A percentile compares a stretch with the other conserved stretches of the same genome.
Conservation (phyloP, 371 early-diverging fungal genomes). For the Choanephora cucurbitarum region DNA sequence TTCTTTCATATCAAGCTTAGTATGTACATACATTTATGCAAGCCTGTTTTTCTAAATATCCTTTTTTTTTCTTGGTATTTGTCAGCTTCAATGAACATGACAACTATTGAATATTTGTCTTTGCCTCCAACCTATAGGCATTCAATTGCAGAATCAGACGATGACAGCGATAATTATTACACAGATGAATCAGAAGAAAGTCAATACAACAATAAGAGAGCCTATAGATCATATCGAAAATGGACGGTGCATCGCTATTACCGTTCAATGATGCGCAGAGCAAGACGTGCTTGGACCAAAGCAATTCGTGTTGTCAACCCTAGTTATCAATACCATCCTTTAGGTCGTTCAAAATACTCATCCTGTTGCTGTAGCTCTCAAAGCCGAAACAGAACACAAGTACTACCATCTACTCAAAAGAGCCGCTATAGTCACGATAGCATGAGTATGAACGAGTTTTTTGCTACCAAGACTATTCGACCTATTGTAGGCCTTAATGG, state of each 20-base stretch:
- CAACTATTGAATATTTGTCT: slow-evolving; percentile 56
- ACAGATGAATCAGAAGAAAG: slow-evolving; percentile 3
- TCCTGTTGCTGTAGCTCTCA: background rate
- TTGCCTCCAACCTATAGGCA: slow-evolving; percentile 3
- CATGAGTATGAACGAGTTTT: slow-evolving; percentile 35
- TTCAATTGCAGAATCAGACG: slow-evolving; percentile 3
- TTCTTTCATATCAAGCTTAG: slow-evolving; percentile 53
- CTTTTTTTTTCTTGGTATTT: background rate
- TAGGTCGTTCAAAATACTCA: slow-evolving; percentile 3
- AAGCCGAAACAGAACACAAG: slow-evolving; percentile 2
- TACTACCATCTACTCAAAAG: background rate
- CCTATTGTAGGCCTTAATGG: slow-evolving; percentile 17
- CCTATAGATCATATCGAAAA: background rate
- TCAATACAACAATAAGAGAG: background rate
- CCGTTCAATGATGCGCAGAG: slow-evolving; percentile 12
- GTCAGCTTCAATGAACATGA: slow-evolving; percentile 43
- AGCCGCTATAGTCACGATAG: background rate
- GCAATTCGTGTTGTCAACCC: slow-evolving; percentile 10
- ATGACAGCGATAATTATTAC: slow-evolving; percentile 9
- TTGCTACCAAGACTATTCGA: slow-evolving; percentile 48
- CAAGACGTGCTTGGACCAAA: slow-evolving; percentile 18
- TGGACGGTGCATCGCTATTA: slow-evolving; percentile 1
- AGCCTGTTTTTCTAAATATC: slow-evolving; percentile 3
- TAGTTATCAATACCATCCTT: slow-evolving; percentile 10
- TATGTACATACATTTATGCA: slow-evolving; percentile 7